Percentiles rank a stretch among this genome's conserved stretches.
phyloP scores from a whole-genome alignment of 139 green algal species.

The Monoraphidium neglectum region DNA sequence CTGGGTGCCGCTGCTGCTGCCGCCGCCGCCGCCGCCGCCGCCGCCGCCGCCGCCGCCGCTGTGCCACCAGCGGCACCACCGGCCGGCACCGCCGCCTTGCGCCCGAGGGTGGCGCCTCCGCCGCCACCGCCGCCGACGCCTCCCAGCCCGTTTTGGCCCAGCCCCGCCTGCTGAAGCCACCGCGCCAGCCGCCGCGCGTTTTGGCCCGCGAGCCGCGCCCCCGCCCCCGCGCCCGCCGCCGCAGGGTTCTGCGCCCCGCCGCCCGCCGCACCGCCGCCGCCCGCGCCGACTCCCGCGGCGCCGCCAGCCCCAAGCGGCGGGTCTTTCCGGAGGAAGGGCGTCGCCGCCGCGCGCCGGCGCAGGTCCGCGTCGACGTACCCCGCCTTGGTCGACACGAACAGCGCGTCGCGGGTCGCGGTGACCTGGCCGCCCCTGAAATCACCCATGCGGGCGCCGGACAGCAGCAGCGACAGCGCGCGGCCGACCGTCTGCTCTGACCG shows the following conservation, averaged over 20 bases:
- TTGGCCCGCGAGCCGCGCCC: neutral
- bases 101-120: no score
- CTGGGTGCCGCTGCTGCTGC: neutral
- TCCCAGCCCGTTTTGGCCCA: no score
- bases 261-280: neutral
- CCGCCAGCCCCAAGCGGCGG: neutral
- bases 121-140: no score
- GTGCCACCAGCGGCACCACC: neutral
- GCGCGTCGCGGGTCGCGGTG: conserved; percentile 47
- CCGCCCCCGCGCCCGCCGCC: neutral
- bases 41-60: neutral
- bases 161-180: no score
- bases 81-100: no score
- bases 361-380: conserved; percentile 48
- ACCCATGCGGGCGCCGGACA: conserved; percentile 10
- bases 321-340: neutral
- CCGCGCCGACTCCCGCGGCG: neutral
- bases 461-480: conserved; percentile 47
- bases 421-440: conserved; percentile 1
- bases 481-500: conserved; percentile 51
- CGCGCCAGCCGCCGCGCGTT: neutral
- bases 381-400: conserved; percentile 78
- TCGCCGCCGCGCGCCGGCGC: neutral
- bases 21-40: neutral
- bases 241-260: neutral